Evolutionary conservation across 257 asterid species (phyloP), one percentile per base, ranked within the genome.

Genomic region (Solanum corneliomulleri): DNA sequence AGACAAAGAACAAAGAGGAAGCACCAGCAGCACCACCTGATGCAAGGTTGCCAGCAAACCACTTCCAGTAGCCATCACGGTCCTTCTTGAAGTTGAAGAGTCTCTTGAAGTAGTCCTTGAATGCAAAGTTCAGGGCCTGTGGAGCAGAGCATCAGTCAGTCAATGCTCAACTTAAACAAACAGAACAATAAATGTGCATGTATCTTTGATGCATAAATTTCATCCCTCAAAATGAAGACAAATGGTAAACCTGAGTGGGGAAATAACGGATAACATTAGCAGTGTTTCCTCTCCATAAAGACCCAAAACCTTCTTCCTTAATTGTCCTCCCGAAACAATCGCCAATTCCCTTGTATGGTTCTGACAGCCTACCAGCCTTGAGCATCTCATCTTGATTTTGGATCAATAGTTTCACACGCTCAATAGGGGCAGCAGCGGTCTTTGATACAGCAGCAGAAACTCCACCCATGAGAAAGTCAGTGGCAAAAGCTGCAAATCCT

Each of bases 21-120:
- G 98, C 98, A 91, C 98, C 98, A 89, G 98, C 98, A 58, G 98
- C 98, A 91, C 98, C 98, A 88, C 98, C 98, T 7, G 98, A 95
- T 49, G 88, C 98, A 87, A 95, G 97, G 93, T 95, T 95, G 1
- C 98, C 98, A 5, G 98, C 98, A 87, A 95, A 95, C 98, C 98
- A 95, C 84, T 94, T 94, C 98, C 98, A 95, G 94, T 95, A 95
- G 76, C 98, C 98, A 93, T 94, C 98, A 81, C 96, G 97, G 84
- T 95, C 98, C 62, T 95, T 95, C 94, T 93, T 95, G 91, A 94
- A 95, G 91, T 93, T 94, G 87, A 94, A 95, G 47, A 95, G 94
- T 70, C 97, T 93, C 94, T 95, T 95, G 92, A 95, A 95, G 92
- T 95, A 95, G 84, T 95, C 98, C 92, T 95, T 95, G 87, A 95